These are phyloP conservation scores for Nematocida parisii DNA, from an alignment of 371 early-diverging fungal genomes.

Conservation along the genomic window DNA sequence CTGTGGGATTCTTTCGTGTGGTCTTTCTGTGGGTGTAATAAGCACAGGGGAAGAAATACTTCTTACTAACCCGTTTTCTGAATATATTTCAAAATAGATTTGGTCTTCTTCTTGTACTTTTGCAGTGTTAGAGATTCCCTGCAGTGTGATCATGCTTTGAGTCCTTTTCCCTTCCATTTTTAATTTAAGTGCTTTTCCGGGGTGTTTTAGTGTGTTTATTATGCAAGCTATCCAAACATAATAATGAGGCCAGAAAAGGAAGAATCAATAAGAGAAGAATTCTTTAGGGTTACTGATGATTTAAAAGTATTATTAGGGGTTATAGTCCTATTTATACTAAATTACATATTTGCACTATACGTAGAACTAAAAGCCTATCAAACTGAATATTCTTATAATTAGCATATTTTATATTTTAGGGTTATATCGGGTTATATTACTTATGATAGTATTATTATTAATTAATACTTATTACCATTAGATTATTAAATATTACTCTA, in stretches of 20 bases:
- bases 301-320: conserved; percentile 2
- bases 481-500: too few species aligned
- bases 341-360: conserved; percentile 7
- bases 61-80: conserved; percentile 9
- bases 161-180: not conserved
- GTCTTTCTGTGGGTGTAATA: not conserved
- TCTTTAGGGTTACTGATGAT: not conserved
- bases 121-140: not conserved
- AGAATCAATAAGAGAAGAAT: not conserved
- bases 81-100: conserved; percentile 34
- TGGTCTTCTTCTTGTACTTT: conserved; percentile 14
- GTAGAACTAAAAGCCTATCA: conserved; percentile 8
- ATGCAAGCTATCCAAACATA: not conserved
- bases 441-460: too few species aligned
- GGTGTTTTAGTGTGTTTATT: not conserved
- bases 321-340: not conserved
- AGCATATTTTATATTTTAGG: too few species aligned
- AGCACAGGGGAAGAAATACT: conserved; percentile 22
- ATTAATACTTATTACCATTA: too few species aligned
- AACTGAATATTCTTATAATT: not conserved
- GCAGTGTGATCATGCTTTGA: not conserved
- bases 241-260: not conserved
- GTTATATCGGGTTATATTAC: too few species aligned
- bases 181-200: not conserved
- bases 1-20: too few species aligned